Percentiles rank a stretch among this genome's conserved stretches.
phyloP scores from a whole-genome alignment of 2,329 filamentous ascomycete species.

The Dendryphion nanum region DNA sequence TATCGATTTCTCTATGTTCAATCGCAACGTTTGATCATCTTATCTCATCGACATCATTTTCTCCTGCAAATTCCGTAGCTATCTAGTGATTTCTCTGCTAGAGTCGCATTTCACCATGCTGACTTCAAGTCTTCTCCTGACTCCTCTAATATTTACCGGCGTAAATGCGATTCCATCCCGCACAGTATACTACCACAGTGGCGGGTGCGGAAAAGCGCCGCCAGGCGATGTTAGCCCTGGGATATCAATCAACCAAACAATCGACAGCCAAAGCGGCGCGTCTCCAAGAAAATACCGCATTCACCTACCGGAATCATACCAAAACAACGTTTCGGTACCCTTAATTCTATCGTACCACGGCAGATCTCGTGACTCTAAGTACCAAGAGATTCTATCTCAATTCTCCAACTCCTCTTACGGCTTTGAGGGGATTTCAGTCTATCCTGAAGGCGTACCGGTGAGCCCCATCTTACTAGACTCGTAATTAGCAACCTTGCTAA shows the following conservation, averaged over 20 bases:
- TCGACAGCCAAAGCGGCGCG: conserved; percentile 27
- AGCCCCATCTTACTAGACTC: too few relatives aligned
- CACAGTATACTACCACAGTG: too few relatives aligned
- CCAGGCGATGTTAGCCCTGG: conserved; percentile 19
- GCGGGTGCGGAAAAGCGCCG: conserved; percentile 17
- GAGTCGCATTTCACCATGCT: too few relatives aligned
- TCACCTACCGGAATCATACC: conserved; percentile 42
- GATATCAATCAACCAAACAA: conserved; percentile 21
- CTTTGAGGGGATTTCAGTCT: conserved; percentile 45
- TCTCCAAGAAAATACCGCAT: conserved; percentile 36
- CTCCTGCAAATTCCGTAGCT: too few relatives aligned
- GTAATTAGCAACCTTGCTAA: too few relatives aligned
- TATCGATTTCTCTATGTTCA: too few relatives aligned
- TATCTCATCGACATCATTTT: too few relatives aligned
- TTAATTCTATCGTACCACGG: conserved; percentile 53
- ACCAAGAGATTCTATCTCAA: conserved; percentile 44
- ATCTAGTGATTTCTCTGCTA: too few relatives aligned
- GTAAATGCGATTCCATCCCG: too few relatives aligned
- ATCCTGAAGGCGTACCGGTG: conserved; percentile 43
- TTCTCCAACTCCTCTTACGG: conserved; percentile 48
- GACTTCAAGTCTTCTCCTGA: too few relatives aligned
- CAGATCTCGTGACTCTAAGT: conserved; percentile 34
- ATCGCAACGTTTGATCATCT: too few relatives aligned
- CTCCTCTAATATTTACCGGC: too few relatives aligned
- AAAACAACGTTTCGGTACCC: conserved; percentile 34